These are phyloP conservation scores for Leptodontidium sp. DNA, from an alignment of 2,329 filamentous ascomycete species.

Conservation along the genomic window DNA sequence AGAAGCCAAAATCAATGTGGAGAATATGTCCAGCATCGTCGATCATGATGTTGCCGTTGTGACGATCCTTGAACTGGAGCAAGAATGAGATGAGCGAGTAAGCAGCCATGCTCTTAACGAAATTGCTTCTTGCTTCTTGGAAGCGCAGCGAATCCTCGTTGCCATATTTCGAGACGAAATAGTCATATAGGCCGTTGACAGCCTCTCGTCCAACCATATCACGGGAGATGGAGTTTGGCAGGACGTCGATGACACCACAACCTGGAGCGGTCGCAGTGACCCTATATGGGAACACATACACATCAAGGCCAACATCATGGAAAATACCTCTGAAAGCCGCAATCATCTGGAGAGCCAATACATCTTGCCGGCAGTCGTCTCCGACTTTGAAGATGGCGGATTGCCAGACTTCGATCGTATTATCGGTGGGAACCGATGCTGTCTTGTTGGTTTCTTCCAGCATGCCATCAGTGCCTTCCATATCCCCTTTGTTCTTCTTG, in stretches of 20 bases:
- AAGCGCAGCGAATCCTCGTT: conserved; percentile 95
- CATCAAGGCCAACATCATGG: conserved; percentile 91
- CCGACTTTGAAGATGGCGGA: conserved; percentile 99
- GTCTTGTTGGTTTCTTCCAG: conserved; percentile 56
- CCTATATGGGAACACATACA: conserved; percentile 96
- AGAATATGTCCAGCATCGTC: conserved; percentile 97
- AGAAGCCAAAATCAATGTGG: conserved; percentile 99
- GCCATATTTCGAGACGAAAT: conserved; percentile 97
- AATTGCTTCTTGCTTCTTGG: conserved; percentile 94
- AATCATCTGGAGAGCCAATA: conserved; percentile 97
- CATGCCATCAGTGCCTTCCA: conserved; percentile 61
- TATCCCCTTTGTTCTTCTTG: conserved; percentile 73
- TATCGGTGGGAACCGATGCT: conserved; percentile 50
- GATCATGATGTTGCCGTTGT: conserved; percentile 99
- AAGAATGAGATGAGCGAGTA: conserved; percentile 98
- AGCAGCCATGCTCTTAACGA: conserved; percentile 99
- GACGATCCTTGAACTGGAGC: conserved; percentile 97
- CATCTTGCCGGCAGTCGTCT: conserved; percentile 97
- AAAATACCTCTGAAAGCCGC: conserved; percentile 97
- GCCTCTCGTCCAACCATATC: conserved; percentile 99
- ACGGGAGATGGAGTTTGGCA: conserved; percentile 96
- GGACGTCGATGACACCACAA: conserved; percentile 96
- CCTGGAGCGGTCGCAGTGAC: conserved; percentile 97
- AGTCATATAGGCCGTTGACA: conserved; percentile 97
- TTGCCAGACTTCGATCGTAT: conserved; percentile 94